phyloP scores from a whole-genome alignment of 768 basidiomycete species.

The Inosperma sp. region DNA sequence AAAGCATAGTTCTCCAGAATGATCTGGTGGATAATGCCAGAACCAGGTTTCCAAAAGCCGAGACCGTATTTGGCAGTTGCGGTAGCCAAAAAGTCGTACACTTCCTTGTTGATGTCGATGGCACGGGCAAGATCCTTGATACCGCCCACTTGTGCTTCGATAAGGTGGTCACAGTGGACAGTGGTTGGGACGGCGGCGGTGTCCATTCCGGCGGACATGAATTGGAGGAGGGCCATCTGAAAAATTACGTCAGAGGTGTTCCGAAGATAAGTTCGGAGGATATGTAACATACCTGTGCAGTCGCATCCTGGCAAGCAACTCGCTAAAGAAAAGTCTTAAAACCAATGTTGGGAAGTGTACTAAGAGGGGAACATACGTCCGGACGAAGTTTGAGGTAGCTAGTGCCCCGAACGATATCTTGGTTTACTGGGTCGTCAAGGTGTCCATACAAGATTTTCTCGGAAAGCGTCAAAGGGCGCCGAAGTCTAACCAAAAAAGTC shows the following conservation, averaged over 20 bases:
- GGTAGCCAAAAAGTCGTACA: constrained; percentile 99
- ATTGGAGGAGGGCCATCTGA: constrained; percentile 98
- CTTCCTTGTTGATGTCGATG: constrained; percentile 93
- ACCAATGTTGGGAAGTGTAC: background rate
- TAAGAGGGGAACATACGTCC: constrained; percentile 60
- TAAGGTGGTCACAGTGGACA: constrained; percentile 98
- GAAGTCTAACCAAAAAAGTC: constrained; percentile 48
- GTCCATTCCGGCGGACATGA: constrained; percentile 99
- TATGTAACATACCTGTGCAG: constrained; percentile 58
- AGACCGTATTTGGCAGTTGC: constrained; percentile 98
- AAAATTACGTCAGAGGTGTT: constrained; percentile 30
- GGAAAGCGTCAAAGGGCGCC: constrained; percentile 87
- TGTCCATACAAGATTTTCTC: constrained; percentile 99
- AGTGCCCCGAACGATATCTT: constrained; percentile 85
- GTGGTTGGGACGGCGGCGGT: constrained; percentile 97
- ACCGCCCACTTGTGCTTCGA: constrained; percentile 95
- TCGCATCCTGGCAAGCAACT: constrained; percentile 89
- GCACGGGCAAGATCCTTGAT: constrained; percentile 91
- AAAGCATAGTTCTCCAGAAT: constrained; percentile 99
- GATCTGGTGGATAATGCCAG: constrained; percentile 99
- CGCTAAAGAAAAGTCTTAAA: constrained; percentile 43
- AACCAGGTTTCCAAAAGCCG: constrained; percentile 99
- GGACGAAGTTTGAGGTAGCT: constrained; percentile 98
- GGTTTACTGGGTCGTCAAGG: constrained; percentile 88
- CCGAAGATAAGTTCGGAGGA: constrained; percentile 15